These are phyloP conservation scores for Neoarthrinium moseri DNA, from an alignment of 2,329 filamentous ascomycete species.

Conservation along the genomic window DNA sequence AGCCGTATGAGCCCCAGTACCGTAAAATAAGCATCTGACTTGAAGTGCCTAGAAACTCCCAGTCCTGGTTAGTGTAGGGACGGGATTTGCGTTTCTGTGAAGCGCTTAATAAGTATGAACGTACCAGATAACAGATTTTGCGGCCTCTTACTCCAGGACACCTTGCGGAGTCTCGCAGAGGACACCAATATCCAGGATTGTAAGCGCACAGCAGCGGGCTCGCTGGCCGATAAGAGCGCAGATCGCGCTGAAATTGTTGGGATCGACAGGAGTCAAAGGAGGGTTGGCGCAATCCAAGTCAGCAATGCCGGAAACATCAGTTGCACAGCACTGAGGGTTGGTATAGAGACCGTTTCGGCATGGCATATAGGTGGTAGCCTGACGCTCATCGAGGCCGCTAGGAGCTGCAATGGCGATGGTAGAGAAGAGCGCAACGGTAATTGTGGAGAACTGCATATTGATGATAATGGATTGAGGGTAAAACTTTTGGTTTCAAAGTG, in stretches of 20 bases:
- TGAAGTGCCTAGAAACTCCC: too few relatives aligned
- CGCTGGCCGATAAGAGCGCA: constrained; percentile 42
- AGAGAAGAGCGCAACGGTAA: constrained; percentile 8
- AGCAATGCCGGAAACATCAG: constrained; percentile 49
- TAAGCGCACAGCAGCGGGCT: constrained; percentile 51
- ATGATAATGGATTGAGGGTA: background rate
- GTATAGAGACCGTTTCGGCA: constrained; percentile 43
- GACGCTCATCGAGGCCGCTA: constrained; percentile 5
- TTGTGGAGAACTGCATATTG: constrained; percentile 10
- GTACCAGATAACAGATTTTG: too few relatives aligned
- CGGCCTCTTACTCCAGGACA: constrained; percentile 7
- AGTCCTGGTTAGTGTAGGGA: too few relatives aligned
- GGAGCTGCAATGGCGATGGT: constrained; percentile 7
- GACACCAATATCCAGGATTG: constrained; percentile 29
- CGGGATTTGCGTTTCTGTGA: too few relatives aligned
- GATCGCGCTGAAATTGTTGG: constrained; percentile 41
- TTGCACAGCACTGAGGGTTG: constrained; percentile 57
- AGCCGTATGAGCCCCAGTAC: too few relatives aligned
- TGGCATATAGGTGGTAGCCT: constrained; percentile 34
- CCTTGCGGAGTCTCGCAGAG: constrained; percentile 9
- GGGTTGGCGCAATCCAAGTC: constrained; percentile 49
- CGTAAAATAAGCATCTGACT: too few relatives aligned
- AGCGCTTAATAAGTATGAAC: too few relatives aligned
- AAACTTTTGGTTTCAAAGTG: background rate
- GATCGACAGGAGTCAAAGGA: constrained; percentile 30